phyloP scores from a whole-genome alignment of 208 protist genomes.

The Leishmania amazonensis region DNA sequence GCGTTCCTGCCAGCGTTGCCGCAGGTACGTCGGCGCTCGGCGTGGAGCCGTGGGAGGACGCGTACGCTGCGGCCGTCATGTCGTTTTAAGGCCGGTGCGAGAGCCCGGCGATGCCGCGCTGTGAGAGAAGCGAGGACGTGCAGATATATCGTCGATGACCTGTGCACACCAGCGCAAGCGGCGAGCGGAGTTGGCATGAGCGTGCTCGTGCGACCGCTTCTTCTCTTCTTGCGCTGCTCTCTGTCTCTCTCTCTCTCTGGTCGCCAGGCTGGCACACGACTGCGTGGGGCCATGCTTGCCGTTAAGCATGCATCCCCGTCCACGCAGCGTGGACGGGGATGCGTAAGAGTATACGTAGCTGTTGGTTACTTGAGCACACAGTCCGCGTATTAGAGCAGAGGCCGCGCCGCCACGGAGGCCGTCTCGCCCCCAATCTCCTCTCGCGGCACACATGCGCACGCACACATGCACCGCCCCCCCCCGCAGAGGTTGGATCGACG shows the following conservation, averaged over 20 bases:
- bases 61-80: slow-evolving; percentile 16
- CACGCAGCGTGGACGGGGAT: no score
- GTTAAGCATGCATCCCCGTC: no score
- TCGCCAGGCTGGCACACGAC: background rate
- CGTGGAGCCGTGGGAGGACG: slow-evolving; percentile 31
- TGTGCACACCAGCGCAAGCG: background rate
- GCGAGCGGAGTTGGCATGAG: background rate
- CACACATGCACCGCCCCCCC: background rate
- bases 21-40: background rate
- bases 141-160: background rate
- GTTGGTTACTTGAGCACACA: background rate
- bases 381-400: background rate
- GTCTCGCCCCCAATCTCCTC: background rate
- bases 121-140: background rate
- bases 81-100: slow-evolving; percentile 14
- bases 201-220: background rate
- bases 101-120: background rate
- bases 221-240: background rate
- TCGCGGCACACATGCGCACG: background rate
- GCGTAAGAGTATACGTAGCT: background rate
- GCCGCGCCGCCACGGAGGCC: background rate
- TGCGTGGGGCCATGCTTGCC: background rate
- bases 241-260: background rate
- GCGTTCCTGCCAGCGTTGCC: no score
- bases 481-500: background rate